Percentiles rank a stretch among this genome's conserved stretches.
phyloP scores from a whole-genome alignment of 805 yeast species.

The Candida incommunis region DNA sequence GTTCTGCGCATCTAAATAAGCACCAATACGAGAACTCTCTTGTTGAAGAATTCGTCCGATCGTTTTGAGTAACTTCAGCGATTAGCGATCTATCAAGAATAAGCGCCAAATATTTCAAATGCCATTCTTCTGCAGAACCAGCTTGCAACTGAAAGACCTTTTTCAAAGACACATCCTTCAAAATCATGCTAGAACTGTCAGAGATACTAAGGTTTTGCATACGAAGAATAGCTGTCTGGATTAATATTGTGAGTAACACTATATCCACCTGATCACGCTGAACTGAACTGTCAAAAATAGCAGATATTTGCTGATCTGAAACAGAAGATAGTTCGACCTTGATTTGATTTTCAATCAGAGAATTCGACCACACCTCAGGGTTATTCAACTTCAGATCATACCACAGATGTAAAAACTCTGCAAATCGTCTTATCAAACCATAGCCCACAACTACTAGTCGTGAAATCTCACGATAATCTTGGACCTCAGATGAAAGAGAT shows the following conservation, averaged over 20 bases:
- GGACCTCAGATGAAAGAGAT: not conserved
- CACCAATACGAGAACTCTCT: not conserved
- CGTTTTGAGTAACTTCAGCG: not conserved
- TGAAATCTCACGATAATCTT: not conserved
- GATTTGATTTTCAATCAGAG: not conserved
- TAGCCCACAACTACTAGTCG: not conserved
- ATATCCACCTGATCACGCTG: not conserved
- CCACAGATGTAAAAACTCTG: not conserved
- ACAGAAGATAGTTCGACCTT: not conserved
- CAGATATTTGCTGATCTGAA: not conserved
- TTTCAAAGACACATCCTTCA: not conserved
- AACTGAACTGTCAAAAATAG: not conserved
- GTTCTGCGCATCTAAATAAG: not conserved
- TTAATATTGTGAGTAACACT: not conserved
- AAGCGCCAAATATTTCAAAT: not conserved
- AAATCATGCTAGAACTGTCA: not conserved
- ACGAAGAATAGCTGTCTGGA: not conserved
- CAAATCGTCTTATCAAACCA: not conserved
- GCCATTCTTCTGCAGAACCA: not conserved
- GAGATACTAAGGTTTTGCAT: not conserved
- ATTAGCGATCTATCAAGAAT: not conserved
- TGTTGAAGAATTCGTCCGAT: not conserved
- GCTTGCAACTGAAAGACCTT: not conserved
- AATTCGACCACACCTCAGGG: not conserved
- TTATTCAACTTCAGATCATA: not conserved